These are phyloP conservation scores for Exophiala oligosperma DNA, from an alignment of 2,329 filamentous ascomycete species.

Conservation along the genomic window DNA sequence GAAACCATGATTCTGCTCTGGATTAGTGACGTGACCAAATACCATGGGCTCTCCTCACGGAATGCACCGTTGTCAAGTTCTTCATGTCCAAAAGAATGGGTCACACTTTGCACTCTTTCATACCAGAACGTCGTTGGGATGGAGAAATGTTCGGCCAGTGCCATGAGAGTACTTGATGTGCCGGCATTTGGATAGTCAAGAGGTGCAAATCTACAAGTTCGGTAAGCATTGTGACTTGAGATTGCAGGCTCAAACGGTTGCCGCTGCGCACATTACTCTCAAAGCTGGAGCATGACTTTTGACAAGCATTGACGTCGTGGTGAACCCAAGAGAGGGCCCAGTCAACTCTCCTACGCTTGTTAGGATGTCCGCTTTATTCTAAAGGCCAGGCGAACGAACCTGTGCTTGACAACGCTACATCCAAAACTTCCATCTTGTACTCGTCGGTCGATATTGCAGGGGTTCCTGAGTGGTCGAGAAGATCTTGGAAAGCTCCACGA, in stretches of 20 bases:
- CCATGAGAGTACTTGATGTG: not conserved
- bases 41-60: not conserved
- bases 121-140: constrained; percentile 6
- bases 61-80: not conserved
- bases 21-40: not conserved
- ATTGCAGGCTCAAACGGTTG: not conserved
- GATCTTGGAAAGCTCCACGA: constrained; percentile 7
- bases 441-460: not conserved
- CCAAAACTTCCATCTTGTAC: constrained; percentile 5
- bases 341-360: not conserved
- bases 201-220: constrained; percentile 5
- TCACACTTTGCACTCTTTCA: constrained; percentile 10
- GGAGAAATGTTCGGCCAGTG: constrained; percentile 1
- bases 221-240: not conserved
- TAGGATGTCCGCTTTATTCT: not conserved
- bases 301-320: not conserved
- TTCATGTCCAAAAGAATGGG: constrained; percentile 7
- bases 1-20: constrained; percentile 2
- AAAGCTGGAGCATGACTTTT: not conserved
- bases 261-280: not conserved
- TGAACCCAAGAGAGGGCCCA: not conserved
- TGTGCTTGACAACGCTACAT: not conserved
- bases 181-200: constrained; percentile 5
- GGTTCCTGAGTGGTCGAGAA: constrained; percentile 2
- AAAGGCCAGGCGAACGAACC: not conserved